These are phyloP conservation scores for Didymellaceae sp. DNA, from an alignment of 2,329 filamentous ascomycete species.

Conservation along the genomic window DNA sequence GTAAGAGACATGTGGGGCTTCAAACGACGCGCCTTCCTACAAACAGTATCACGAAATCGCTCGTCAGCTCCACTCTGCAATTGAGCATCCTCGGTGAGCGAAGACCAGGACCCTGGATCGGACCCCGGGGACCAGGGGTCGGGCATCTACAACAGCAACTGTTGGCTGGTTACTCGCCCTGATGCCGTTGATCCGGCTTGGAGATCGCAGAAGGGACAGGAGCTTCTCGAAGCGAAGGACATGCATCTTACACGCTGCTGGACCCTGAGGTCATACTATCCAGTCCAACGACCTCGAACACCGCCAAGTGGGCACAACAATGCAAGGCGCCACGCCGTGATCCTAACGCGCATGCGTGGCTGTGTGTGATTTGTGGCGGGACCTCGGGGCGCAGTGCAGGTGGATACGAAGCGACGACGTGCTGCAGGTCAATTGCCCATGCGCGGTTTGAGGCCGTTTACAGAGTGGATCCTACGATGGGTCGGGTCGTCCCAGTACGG, in stretches of 20 bases:
- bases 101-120: conserved; percentile 1
- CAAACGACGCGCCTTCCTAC: conserved; percentile 1
- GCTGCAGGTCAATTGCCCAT: conserved; percentile 11
- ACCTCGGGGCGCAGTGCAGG: conserved; percentile 11
- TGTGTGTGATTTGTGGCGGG: conserved; percentile 22
- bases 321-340: conserved; percentile 21
- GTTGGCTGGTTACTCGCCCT: conserved; percentile 3
- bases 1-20: conserved; percentile 17
- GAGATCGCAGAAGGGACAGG: conserved; percentile 5
- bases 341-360: conserved; percentile 17
- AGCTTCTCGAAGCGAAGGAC: conserved; percentile 14
- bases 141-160: not conserved
- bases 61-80: conserved; percentile 13
- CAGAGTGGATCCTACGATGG: conserved; percentile 16
- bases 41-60: conserved; percentile 16
- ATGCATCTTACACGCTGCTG: conserved; percentile 7
- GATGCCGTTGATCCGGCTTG: conserved; percentile 18
- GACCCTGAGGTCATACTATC: conserved; percentile 17
- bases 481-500: conserved; percentile 9
- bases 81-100: conserved; percentile 10
- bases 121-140: conserved; percentile 6
- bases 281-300: conserved; percentile 1
- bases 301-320: conserved; percentile 21
- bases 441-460: conserved; percentile 14
- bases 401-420: conserved; percentile 12